Conservation (phyloP, 495 filamentous ascomycete genomes). For the Apodospora peruviana region DNA sequence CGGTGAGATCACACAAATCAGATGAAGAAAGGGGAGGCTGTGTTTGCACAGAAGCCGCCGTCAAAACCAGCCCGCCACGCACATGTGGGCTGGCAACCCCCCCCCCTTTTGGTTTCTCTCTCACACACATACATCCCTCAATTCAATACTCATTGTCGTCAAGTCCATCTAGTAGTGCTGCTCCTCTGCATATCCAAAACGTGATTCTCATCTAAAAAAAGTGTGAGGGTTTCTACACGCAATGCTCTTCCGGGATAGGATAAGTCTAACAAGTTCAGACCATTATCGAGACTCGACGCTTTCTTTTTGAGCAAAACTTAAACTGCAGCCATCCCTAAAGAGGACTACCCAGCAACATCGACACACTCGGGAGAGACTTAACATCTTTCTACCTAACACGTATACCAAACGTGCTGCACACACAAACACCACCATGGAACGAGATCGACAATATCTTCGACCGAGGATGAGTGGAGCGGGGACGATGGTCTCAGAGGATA, state of each 20-base stretch:
- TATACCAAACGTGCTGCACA: neutral
- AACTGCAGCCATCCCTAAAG: neutral
- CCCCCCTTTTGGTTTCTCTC: neutral
- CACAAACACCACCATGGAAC: constrained; percentile 16
- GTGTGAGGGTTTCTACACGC: constrained; percentile 16
- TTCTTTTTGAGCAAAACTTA: neutral
- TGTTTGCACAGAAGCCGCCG: neutral
- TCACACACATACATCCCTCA: neutral
- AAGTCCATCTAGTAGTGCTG: too few species aligned
- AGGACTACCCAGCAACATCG: neutral
- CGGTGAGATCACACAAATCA: constrained; percentile 6
- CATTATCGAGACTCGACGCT: constrained; percentile 17
- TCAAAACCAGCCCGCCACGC: neutral
- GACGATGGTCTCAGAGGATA: constrained; percentile 11
- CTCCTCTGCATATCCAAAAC: constrained; percentile 3
- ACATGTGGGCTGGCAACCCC: neutral
- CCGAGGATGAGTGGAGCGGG: constrained; percentile 18
- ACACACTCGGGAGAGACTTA: neutral
- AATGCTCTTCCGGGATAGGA: constrained; percentile 22
- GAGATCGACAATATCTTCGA: constrained; percentile 22
- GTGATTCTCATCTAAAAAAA: constrained; percentile 18
- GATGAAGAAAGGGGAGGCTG: neutral
- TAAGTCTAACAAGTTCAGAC: constrained; percentile 6
- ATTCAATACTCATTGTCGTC: neutral
- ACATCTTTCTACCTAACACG: neutral